Percentiles rank a stretch among this genome's conserved stretches.
Evolutionary conservation across 192 early-diverging fungal genomes (phyloP).

Genomic region (Podila clonocystis): DNA sequence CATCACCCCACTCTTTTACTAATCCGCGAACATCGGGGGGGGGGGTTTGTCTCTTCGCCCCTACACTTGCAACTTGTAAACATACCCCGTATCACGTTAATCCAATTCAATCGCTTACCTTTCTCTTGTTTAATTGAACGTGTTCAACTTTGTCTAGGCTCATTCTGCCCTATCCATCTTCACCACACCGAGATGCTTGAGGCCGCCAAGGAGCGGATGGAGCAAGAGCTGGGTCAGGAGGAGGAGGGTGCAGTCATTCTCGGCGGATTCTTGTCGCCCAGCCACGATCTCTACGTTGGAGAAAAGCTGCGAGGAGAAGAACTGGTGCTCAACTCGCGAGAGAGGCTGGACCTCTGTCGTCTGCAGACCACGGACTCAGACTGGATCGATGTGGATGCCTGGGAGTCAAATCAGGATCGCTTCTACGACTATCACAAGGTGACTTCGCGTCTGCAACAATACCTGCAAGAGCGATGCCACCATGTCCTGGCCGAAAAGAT

Average conservation of each 20-base stretch:
- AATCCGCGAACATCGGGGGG: no score
- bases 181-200: constrained; percentile 51
- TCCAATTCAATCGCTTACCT: constrained; percentile 2
- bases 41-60: not conserved
- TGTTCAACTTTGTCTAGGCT: constrained; percentile 14
- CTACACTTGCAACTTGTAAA: not conserved
- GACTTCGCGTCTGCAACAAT: constrained; percentile 31
- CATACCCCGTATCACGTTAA: not conserved
- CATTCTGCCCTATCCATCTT: constrained; percentile 49
- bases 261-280: constrained; percentile 51
- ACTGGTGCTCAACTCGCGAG: constrained; percentile 21
- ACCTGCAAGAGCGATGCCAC: constrained; percentile 35
- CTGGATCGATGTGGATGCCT: constrained; percentile 54
- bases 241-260: constrained; percentile 36
- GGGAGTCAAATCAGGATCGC: constrained; percentile 42
- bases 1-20: no score
- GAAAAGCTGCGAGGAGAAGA: constrained; percentile 39
- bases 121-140: not conserved
- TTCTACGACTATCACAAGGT: constrained; percentile 49
- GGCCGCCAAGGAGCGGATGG: constrained; percentile 33
- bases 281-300: constrained; percentile 50
- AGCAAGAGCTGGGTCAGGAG: constrained; percentile 10
- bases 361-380: constrained; percentile 40
- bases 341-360: constrained; percentile 42
- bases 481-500: constrained; percentile 21